Conservation (phyloP, 2,329 filamentous ascomycete species). For the Xylariaceae sp. region DNA sequence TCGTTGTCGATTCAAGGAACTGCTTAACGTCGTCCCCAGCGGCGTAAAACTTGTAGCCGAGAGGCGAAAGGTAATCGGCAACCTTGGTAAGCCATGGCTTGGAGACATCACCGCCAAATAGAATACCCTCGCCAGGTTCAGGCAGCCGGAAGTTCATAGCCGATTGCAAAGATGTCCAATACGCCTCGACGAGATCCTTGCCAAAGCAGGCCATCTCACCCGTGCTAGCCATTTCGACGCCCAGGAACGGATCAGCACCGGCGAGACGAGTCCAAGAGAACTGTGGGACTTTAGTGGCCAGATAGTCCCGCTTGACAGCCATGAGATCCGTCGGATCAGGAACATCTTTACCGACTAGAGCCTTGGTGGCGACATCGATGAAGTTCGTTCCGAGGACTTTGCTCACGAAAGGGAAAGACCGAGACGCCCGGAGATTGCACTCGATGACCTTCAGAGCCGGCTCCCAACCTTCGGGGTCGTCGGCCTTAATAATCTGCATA, state of each 20-base stretch:
- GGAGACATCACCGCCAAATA: conserved; percentile 83
- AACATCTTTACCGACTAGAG: conserved; percentile 82
- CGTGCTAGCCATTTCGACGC: conserved; percentile 95
- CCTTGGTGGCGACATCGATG: conserved; percentile 92
- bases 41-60: conserved; percentile 93
- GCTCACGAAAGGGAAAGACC: conserved; percentile 97
- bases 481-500: conserved; percentile 99
- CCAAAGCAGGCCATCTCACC: conserved; percentile 99
- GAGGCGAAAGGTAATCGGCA: conserved; percentile 82
- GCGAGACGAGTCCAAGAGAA: conserved; percentile 99
- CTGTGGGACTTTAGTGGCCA: conserved; percentile 97
- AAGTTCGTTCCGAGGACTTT: conserved; percentile 97
- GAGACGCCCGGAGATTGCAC: conserved; percentile 95
- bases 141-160: conserved; percentile 99
- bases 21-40: conserved; percentile 80
- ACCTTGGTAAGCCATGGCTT: conserved; percentile 75
- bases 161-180: conserved; percentile 95
- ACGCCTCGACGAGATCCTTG: conserved; percentile 92
- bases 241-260: conserved; percentile 94
- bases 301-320: conserved; percentile 84
- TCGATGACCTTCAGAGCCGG: conserved; percentile 92
- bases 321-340: conserved; percentile 87
- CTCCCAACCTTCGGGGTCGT: conserved; percentile 72
- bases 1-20: conserved; percentile 73
- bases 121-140: conserved; percentile 89